Evolutionary conservation across 2,329 filamentous ascomycete genomes (phyloP).

Genomic region (Rhytidhysteron rufulum): DNA sequence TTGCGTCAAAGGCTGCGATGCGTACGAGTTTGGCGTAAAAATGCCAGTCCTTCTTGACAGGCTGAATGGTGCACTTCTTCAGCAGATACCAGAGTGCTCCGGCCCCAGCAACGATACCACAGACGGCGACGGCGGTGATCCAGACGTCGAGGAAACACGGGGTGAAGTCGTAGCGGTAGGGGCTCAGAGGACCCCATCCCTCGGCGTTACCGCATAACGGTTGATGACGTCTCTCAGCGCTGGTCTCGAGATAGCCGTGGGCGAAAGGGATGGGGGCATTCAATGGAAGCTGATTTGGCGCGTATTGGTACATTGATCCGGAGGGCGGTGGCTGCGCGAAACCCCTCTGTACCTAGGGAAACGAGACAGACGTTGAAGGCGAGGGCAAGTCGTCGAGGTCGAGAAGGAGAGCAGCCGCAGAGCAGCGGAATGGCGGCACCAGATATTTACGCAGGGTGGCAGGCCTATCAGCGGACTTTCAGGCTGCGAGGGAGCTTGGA

Average conservation of each 20-base stretch:
- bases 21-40: slow-evolving; percentile 87
- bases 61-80: slow-evolving; percentile 62
- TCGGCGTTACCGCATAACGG: slow-evolving; percentile 84
- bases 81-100: slow-evolving; percentile 77
- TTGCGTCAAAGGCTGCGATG: background rate
- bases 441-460: too few relatives aligned
- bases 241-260: slow-evolving; percentile 53
- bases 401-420: too few relatives aligned
- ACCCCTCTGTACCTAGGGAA: slow-evolving; percentile 18
- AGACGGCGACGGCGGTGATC: slow-evolving; percentile 72
- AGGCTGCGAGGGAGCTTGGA: too few relatives aligned
- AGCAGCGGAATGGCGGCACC: too few relatives aligned
- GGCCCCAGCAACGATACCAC: slow-evolving; percentile 73
- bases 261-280: slow-evolving; percentile 21
- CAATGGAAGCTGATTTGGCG: slow-evolving; percentile 30
- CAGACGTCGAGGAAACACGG: slow-evolving; percentile 96
- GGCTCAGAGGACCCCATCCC: slow-evolving; percentile 93
- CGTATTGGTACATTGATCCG: slow-evolving; percentile 31
- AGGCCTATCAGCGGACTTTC: too few relatives aligned
- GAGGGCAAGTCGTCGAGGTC: too few relatives aligned
- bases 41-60: slow-evolving; percentile 78
- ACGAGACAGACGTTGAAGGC: too few relatives aligned
- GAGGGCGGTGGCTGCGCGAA: slow-evolving; percentile 14
- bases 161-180: slow-evolving; percentile 86
- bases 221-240: slow-evolving; percentile 47